A percentile compares a stretch with the other conserved stretches of the same genome.
Conservation (phyloP, 306 rosid species). For the Trichosanthes truncata region DNA sequence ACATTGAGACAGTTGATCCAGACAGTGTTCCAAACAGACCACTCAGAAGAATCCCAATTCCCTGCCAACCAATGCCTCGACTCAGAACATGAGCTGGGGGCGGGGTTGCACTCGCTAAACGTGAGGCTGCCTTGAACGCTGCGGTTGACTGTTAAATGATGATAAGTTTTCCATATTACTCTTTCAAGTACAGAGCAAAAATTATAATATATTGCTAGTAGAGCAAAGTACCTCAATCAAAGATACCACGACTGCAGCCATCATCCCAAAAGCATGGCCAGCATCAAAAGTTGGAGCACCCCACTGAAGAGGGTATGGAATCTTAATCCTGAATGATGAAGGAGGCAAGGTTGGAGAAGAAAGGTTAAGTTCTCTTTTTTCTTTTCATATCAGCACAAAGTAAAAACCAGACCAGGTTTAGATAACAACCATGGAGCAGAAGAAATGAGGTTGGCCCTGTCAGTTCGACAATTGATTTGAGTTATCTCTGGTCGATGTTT, state of each 20-base stretch:
- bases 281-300: conserved; percentile 93
- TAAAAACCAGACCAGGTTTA: not conserved
- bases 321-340: conserved; percentile 60
- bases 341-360: not conserved
- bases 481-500: conserved; percentile 69
- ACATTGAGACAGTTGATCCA: conserved; percentile 87
- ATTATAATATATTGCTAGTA: not conserved
- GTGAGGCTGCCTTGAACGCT: conserved; percentile 92
- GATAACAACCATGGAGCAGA: conserved; percentile 90
- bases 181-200: not conserved
- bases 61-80: conserved; percentile 99
- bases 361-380: not conserved
- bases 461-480: conserved; percentile 77
- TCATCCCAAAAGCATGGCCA: conserved; percentile 94
- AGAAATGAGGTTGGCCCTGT: conserved; percentile 77
- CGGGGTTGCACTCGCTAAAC: conserved; percentile 95
- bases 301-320: conserved; percentile 97
- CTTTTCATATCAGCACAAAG: not conserved
- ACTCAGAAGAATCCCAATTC: conserved; percentile 79
- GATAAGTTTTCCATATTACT: not conserved
- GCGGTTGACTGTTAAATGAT: conserved; percentile 67
- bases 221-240: conserved; percentile 64
- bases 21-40: conserved; percentile 90
- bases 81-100: conserved; percentile 99
- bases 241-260: conserved; percentile 95